A percentile compares a stretch with the other conserved stretches of the same genome.
Conservation (phyloP, 192 early-diverging fungal species). For the Haplosporangium gracile region DNA sequence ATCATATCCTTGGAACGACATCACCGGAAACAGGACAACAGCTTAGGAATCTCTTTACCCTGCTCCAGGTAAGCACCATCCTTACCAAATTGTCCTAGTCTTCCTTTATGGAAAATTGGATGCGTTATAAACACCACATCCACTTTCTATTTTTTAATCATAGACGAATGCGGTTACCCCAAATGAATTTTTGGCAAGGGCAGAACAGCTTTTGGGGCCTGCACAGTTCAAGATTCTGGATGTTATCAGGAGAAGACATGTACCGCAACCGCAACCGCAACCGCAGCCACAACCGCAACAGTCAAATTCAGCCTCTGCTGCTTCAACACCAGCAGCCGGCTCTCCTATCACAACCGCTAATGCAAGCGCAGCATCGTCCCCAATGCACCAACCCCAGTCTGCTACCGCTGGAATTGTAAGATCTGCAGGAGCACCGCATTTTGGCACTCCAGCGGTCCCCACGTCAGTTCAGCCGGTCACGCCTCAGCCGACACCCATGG, state of each 20-base stretch:
- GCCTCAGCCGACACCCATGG: background rate
- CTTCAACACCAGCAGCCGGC: background rate
- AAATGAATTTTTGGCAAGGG: constrained; percentile 56
- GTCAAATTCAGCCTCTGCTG: background rate
- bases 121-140: background rate
- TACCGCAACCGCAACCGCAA: background rate
- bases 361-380: background rate
- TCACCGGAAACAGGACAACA: constrained; percentile 28
- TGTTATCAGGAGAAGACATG: constrained; percentile 58
- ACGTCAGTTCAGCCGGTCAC: constrained; percentile 1
- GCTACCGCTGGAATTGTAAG: background rate
- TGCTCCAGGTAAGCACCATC: constrained; percentile 29
- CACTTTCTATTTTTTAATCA: background rate
- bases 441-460: constrained; percentile 8
- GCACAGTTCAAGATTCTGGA: constrained; percentile 62
- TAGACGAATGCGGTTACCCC: constrained; percentile 59
- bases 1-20: constrained; percentile 29
- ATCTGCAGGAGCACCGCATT: background rate
- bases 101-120: background rate
- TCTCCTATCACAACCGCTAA: background rate
- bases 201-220: constrained; percentile 51
- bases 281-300: background rate
- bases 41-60: constrained; percentile 29
- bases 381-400: constrained; percentile 17
- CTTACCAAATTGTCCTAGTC: background rate